Conservation (phyloP, 345 rosid species). For the Rhizophora apiculata region DNA sequence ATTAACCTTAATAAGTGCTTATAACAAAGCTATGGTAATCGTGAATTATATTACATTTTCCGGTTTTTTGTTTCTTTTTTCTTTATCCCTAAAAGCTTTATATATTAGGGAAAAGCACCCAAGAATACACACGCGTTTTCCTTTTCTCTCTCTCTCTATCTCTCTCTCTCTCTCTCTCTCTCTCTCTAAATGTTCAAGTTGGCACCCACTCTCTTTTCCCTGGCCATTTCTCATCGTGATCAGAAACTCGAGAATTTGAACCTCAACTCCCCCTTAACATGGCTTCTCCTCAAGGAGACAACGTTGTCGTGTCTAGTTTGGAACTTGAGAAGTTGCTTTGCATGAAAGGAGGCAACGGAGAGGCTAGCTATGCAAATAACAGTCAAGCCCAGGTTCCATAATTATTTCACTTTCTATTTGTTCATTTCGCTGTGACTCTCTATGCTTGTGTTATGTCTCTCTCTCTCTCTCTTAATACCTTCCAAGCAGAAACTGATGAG, state of each 20-base stretch:
- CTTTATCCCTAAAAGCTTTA: too few species aligned
- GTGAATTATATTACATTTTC: too few species aligned
- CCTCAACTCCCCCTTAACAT: conserved; percentile 18
- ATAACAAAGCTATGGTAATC: too few species aligned
- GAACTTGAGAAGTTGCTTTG: conserved; percentile 81
- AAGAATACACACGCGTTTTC: too few species aligned
- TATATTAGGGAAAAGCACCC: too few species aligned
- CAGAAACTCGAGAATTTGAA: not conserved
- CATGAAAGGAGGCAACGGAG: conserved; percentile 98
- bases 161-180: not conserved
- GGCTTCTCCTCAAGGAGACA: conserved; percentile 48
- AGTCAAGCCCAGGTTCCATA: conserved; percentile 84
- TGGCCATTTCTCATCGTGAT: not conserved
- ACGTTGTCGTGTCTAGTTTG: conserved; percentile 56
- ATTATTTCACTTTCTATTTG: not conserved
- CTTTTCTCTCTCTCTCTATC: not conserved
- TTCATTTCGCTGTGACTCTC: not conserved
- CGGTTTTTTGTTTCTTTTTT: too few species aligned
- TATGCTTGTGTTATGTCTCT: not conserved
- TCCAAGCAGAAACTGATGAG: too few species aligned
- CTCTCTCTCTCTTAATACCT: too few species aligned
- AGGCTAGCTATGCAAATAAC: conserved; percentile 87
- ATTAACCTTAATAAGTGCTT: too few species aligned
- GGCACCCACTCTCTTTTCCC: not conserved
- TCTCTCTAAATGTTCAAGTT: not conserved